Base-by-base conservation (phyloP, 2,329 filamentous ascomycete species). In the Niveomyces coronatus region DNA sequence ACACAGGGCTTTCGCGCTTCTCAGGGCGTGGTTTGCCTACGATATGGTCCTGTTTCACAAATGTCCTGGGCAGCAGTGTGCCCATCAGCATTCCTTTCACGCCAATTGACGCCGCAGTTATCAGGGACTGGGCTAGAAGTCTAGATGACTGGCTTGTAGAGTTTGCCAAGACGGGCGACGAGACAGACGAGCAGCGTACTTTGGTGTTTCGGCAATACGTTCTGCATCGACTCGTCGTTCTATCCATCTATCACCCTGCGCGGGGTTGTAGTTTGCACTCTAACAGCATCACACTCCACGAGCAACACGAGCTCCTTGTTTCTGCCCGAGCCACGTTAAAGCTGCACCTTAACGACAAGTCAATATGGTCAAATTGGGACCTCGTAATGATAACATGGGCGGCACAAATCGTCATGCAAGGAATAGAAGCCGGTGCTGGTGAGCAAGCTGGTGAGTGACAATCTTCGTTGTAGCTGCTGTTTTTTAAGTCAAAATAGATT, bases 361-460 rank as follows among this genome's bases (percentile, higher is more conserved):
- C 57, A 1, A 65, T 65, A 39, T 65, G 62, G 62, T 55, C 60
- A 4, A 65, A 65, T 31, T 65, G 59, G 55, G 62, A 65, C 29
- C 47, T 65, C 1, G 55, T 64, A 15, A 60, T 65, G 45, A 65
- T 65, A 35, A 63, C 62, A 0, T 64, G 61, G 62, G 62, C 62
- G 5, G 61, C 62, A 2, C 46, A 65, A 8, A 60, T 65, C n/a
- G 60, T 65, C 2, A 45, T 65, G 1, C 61, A 64, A 42, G 62
- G 55, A 3, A 50, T 63, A 3, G 58, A 64, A 40, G 60, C 57
- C 1, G 61, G 61, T 0, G 55, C 58, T 9, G 59, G 59, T 1
- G 60, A 65, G 36, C 43, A 50, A 3, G 57, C 61, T 18, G 58
- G 59, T 61, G 45, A 47, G 47, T 31, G n/a, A 13, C 8, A 24